Evolutionary conservation across 2,329 filamentous ascomycete genomes (phyloP), one percentile per base, ranked within the genome.

Genomic region (Botryotinia narcissicola): DNA sequence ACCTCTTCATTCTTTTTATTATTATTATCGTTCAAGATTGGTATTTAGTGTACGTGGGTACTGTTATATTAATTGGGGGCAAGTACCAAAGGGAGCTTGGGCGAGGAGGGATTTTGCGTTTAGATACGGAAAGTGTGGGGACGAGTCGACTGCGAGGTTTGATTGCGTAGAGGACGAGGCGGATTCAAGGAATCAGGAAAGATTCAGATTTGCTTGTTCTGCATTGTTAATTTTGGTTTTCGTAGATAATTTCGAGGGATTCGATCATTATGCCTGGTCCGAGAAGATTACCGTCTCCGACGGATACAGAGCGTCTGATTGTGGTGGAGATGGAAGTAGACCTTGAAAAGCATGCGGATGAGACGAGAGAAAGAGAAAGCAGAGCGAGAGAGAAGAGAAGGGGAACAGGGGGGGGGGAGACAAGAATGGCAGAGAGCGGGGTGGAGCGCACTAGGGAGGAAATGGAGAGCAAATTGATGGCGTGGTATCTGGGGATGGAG

Each of bases 291-390:
- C n/a, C 7, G 3, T 8, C 51, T 54, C 51, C 6, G 16, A 4
- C n/a, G 14, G 14, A 9, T 57, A 0, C 14, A n/a, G 6, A 29
- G 14, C 2, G 48, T n/a, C 2, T n/a, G n/a, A 0, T 8, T 54
- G 22, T 0, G 25, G 3, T 5, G 9, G 22, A 51, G 4, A 12
- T 51, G 3, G 22, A 25, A 14, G 12, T 25, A 22, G 8, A 10
- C 3, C 20, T 48, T 9, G 46, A 51, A n/a, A 25, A 4, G 10
- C 10, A 51, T 12, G 46, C 22, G 10, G 25, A 54, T 16, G n/a
- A 29, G 51, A 18, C 2, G n/a, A 29, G 25, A 8, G 51, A 51
- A 5, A 0, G 12, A 46, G 20, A 0, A 2, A 51, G 46, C 25
- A 9, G 5, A 22, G 4, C 4, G 22, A 22, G 20, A 22, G 46